phyloP scores from a whole-genome alignment of 371 early-diverging fungal species.

The Mycotypha africana region DNA sequence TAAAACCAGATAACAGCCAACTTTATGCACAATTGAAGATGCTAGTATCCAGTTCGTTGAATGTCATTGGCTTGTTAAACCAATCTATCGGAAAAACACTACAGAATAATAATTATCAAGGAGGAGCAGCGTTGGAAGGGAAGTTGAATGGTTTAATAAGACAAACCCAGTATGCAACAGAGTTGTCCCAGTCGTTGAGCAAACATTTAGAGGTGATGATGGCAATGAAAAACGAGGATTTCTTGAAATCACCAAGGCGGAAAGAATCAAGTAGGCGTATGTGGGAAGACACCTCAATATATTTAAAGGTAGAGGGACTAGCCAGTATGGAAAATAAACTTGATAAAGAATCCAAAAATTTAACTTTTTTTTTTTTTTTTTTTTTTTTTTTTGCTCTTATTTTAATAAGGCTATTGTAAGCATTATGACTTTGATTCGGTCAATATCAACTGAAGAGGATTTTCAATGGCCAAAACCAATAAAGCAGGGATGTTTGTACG shows the following conservation, averaged over 20 bases:
- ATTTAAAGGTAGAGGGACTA: constrained; percentile 26
- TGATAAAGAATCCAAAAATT: neutral
- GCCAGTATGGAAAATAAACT: neutral
- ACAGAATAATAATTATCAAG: neutral
- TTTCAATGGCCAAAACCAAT: constrained; percentile 38
- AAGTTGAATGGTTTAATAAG: constrained; percentile 19
- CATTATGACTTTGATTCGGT: constrained; percentile 34
- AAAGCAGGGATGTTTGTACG: constrained; percentile 41
- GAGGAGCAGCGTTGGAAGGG: constrained; percentile 13
- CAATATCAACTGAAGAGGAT: constrained; percentile 39
- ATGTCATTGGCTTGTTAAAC: constrained; percentile 25
- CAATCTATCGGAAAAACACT: constrained; percentile 27
- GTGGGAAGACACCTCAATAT: constrained; percentile 40
- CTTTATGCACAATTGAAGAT: constrained; percentile 29
- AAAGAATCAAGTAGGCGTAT: constrained; percentile 19
- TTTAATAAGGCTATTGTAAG: constrained; percentile 29
- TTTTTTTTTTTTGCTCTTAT: neutral
- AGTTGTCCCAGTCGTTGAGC: constrained; percentile 20
- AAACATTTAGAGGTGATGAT: constrained; percentile 19
- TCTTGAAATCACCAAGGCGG: constrained; percentile 3
- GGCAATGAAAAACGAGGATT: constrained; percentile 7
- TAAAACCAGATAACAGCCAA: constrained; percentile 21
- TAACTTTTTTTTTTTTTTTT: neutral
- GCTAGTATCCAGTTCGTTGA: constrained; percentile 28
- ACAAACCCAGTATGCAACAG: constrained; percentile 22